A percentile compares a stretch with the other conserved stretches of the same genome.
These are phyloP conservation scores for Fusarium tupiense DNA, from an alignment of 2,329 filamentous ascomycete genomes.

Conservation along the genomic window DNA sequence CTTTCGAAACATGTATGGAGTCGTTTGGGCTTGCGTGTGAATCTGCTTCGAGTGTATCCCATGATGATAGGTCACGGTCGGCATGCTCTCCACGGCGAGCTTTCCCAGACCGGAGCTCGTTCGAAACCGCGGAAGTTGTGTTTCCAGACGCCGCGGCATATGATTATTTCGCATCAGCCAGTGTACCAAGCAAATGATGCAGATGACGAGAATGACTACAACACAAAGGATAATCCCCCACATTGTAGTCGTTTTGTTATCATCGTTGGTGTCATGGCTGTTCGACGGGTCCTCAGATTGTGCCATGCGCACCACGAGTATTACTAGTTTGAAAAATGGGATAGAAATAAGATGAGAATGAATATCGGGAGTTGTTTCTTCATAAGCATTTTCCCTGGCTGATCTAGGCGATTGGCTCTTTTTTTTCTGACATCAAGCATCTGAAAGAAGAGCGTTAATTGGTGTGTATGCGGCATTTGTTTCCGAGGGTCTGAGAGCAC, in stretches of 20 bases:
- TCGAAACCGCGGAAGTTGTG: neutral
- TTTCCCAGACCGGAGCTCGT: neutral
- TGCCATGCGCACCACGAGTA: neutral
- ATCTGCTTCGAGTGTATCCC: neutral
- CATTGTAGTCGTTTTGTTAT: neutral
- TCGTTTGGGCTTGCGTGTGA: neutral
- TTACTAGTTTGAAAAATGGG: too few relatives aligned
- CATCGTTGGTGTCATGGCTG: neutral
- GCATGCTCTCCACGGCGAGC: constrained; percentile 9
- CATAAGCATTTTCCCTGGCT: neutral
- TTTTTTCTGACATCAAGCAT: neutral
- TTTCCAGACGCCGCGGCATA: neutral
- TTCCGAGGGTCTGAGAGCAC: neutral
- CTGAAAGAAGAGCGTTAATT: neutral
- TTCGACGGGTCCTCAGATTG: neutral
- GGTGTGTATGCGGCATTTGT: neutral
- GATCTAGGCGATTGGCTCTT: neutral
- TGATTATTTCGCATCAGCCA: neutral
- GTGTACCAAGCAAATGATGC: constrained; percentile 1
- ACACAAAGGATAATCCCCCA: constrained; percentile 1
- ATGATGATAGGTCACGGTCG: neutral
- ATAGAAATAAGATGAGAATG: neutral
- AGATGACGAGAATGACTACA: neutral
- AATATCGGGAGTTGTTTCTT: neutral
- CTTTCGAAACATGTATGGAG: neutral